Evolutionary conservation across 257 asterid species (phyloP).

Genomic region (Jasminum sambac): DNA sequence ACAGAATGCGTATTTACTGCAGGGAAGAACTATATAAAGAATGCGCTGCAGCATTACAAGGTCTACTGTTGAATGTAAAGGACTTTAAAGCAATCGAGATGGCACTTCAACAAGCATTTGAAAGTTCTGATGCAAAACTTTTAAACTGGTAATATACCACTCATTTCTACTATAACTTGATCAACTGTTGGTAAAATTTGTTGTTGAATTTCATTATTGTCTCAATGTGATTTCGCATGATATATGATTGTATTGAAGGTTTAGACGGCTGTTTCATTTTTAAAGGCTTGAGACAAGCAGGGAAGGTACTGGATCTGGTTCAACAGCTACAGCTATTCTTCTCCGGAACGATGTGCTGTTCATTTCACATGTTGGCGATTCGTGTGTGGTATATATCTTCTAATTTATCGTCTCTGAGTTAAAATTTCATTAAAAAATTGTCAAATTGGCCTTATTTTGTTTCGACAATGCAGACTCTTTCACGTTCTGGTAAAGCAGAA

Average conservation of each 20-base stretch:
- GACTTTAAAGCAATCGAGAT: constrained; percentile 54
- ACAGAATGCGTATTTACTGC: constrained; percentile 21
- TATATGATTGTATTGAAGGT: constrained; percentile 58
- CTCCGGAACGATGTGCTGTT: constrained; percentile 53
- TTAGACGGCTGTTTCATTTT: constrained; percentile 63
- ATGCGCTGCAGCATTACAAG: constrained; percentile 73
- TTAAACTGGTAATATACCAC: constrained; percentile 53
- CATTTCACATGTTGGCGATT: constrained; percentile 89
- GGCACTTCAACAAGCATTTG: constrained; percentile 75
- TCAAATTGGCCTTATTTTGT: background rate
- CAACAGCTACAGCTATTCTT: constrained; percentile 85
- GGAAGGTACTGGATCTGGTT: constrained; percentile 78
- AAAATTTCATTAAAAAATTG: background rate
- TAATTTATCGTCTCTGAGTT: background rate
- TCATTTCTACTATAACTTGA: background rate
- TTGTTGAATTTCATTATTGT: constrained; percentile 17
- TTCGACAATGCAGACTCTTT: constrained; percentile 53
- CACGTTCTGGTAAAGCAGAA: constrained; percentile 73
- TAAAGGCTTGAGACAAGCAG: constrained; percentile 80
- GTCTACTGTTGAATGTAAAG: constrained; percentile 50
- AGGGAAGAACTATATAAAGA: constrained; percentile 90
- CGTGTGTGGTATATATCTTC: constrained; percentile 59
- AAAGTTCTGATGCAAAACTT: constrained; percentile 64
- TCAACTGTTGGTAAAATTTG: background rate
- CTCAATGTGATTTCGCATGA: constrained; percentile 40